A percentile compares a stretch with the other conserved stretches of the same genome.
Conservation (phyloP, 2,329 filamentous ascomycete species). For the Penicillium nordicum region DNA sequence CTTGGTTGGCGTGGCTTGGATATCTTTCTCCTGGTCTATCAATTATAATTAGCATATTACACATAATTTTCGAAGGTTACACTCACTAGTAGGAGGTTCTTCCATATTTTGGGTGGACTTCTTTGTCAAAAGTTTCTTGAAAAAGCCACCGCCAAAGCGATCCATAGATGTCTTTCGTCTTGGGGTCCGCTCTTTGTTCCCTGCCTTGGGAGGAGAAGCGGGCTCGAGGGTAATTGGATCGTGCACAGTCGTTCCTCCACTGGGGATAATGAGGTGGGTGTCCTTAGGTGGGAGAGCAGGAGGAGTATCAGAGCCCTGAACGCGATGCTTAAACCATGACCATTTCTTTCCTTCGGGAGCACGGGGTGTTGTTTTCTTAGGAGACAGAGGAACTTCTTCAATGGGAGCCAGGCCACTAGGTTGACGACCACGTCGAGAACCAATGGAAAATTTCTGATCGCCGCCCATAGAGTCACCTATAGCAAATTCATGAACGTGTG, state of each 20-base stretch:
- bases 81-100: conserved; percentile 40
- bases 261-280: conserved; percentile 23
- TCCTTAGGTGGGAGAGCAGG: conserved; percentile 23
- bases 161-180: conserved; percentile 24
- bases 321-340: conserved; percentile 45
- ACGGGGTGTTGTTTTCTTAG: conserved; percentile 25
- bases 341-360: conserved; percentile 41
- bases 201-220: background rate
- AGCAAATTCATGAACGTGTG: background rate
- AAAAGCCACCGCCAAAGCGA: conserved; percentile 44
- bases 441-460: conserved; percentile 14
- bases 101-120: conserved; percentile 36
- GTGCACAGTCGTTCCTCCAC: conserved; percentile 27
- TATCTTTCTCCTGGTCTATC: conserved; percentile 7
- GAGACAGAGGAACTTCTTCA: conserved; percentile 39
- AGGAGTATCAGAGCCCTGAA: conserved; percentile 25
- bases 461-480: background rate
- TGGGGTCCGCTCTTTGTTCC: conserved; percentile 7
- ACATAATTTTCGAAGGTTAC: background rate
- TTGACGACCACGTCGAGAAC: conserved; percentile 24
- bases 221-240: conserved; percentile 16
- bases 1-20: background rate
- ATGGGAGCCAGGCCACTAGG: conserved; percentile 42
- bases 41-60: background rate
- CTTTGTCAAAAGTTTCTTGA: conserved; percentile 54